Evolutionary conservation across 2,329 filamentous ascomycete genomes (phyloP), one percentile per base, ranked within the genome.

Genomic region (Pseudogymnoascus sp.): DNA sequence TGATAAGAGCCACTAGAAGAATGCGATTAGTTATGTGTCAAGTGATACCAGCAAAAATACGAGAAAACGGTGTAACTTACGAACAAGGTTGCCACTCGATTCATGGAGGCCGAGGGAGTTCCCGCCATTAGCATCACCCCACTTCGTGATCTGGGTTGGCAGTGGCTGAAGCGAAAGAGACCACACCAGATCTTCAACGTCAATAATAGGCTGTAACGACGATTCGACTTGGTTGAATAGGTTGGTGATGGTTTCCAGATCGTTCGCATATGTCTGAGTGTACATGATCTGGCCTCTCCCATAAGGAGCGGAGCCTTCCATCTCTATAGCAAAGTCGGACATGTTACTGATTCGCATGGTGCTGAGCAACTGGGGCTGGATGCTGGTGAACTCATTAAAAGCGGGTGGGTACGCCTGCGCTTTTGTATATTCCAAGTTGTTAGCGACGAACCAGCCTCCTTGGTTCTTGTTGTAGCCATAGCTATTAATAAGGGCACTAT

Each of bases 291-390:
- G 60, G 12, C 60, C 36, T 58, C 23, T 33, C 9, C 60, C 49
- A 16, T 23, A 30, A 19, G 60, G 49, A 19, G n/a, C 60, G 11
- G 25, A 9, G n/a, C 2, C 52, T n/a, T 41, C 42, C 55, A 64
- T n/a, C 39, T 64, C 63, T 9, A 58, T 45, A 7, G 42, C 61
- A 60, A 64, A 35, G 45, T 64, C 63, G 23, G 60, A 62, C 16
- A 63, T 58, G 35, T 64, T 64, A 30, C 55, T 60, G 9, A 63
- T 62, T 8, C 63, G 61, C 55, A 64, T 55, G 7, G 63, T 63
- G 49, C 49, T 60, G 25, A 28, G 11, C 2, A 60, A 35, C 55
- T 62, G 35, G 9, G 63, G 63, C 38, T 30, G 52, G 22, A 64
- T 60, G 38, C n/a, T 30, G 28, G 55, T 58, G 22, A 45, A 61